A percentile compares a stretch with the other conserved stretches of the same genome.
These are phyloP conservation scores for Collybia nuda DNA, from an alignment of 768 basidiomycete species.

Conservation along the genomic window DNA sequence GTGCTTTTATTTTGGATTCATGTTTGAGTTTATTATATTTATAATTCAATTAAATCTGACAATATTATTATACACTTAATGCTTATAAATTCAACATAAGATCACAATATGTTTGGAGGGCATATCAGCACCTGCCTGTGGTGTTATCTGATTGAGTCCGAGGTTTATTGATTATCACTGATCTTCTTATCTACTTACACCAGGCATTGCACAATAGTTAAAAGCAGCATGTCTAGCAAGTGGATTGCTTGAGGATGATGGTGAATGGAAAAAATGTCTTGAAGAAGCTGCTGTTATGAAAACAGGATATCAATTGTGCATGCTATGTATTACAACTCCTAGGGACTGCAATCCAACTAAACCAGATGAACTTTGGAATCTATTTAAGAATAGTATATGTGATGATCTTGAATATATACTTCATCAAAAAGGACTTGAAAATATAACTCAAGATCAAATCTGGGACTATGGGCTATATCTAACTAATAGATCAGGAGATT, in stretches of 20 bases:
- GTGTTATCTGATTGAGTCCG: too few relatives aligned
- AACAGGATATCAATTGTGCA: conserved; percentile 30
- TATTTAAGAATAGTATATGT: conserved; percentile 34
- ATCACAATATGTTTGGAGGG: too few relatives aligned
- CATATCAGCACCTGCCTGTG: too few relatives aligned
- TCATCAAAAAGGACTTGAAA: not conserved
- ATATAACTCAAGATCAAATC: conserved; percentile 28
- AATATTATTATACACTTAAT: too few relatives aligned
- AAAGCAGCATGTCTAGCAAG: conserved; percentile 38
- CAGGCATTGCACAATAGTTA: too few relatives aligned
- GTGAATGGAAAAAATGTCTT: conserved; percentile 41
- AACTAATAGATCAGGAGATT: conserved; percentile 4
- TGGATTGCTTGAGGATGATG: conserved; percentile 47
- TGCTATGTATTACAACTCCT: conserved; percentile 40
- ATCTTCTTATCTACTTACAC: too few relatives aligned
- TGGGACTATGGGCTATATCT: conserved; percentile 23
- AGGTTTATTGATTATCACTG: too few relatives aligned
- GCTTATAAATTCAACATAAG: too few relatives aligned
- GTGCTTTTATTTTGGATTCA: too few relatives aligned
- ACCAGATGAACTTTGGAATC: conserved; percentile 37
- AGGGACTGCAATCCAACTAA: conserved; percentile 21
- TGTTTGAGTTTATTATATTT: too few relatives aligned
- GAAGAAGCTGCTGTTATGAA: conserved; percentile 37
- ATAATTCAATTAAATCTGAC: too few relatives aligned
- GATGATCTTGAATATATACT: conserved; percentile 35